Evolutionary conservation across 352 stramenopile species (phyloP).

Genomic region (Phytophthora megakarya): DNA sequence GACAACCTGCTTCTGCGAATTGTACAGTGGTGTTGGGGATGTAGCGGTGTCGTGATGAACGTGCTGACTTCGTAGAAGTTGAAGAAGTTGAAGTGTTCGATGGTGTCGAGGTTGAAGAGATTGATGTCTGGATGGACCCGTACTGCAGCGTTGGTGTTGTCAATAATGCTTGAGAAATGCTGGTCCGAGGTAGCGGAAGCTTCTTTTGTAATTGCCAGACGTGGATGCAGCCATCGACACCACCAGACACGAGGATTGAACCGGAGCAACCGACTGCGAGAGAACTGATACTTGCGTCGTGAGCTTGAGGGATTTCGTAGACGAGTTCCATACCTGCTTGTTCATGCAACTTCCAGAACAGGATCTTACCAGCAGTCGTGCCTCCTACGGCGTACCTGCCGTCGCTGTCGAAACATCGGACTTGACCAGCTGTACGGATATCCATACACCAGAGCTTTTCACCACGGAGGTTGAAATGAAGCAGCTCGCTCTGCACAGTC

Average conservation of each 20-base stretch:
- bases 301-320: slow-evolving; percentile 63
- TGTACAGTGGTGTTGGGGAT: slow-evolving; percentile 18
- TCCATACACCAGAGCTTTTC: slow-evolving; percentile 57
- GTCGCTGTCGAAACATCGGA: slow-evolving; percentile 76
- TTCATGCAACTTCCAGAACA: slow-evolving; percentile 74
- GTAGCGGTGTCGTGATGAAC: slow-evolving; percentile 9
- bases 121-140: slow-evolving; percentile 34
- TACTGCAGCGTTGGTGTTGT: slow-evolving; percentile 5
- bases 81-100: slow-evolving; percentile 4
- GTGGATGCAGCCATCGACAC: slow-evolving; percentile 61
- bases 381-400: slow-evolving; percentile 72
- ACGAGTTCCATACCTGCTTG: slow-evolving; percentile 48
- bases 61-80: not conserved
- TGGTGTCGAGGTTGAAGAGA: not conserved
- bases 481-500: slow-evolving; percentile 70
- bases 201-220: slow-evolving; percentile 58
- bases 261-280: slow-evolving; percentile 61
- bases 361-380: slow-evolving; percentile 59
- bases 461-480: slow-evolving; percentile 59
- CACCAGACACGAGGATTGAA: slow-evolving; percentile 60
- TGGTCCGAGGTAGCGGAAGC: not conserved
- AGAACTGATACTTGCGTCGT: slow-evolving; percentile 67
- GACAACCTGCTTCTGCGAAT: slow-evolving; percentile 37
- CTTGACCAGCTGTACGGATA: slow-evolving; percentile 53
- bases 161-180: not conserved